Evolutionary conservation across 768 basidiomycete genomes (phyloP).

Genomic region (Boletales sp.): DNA sequence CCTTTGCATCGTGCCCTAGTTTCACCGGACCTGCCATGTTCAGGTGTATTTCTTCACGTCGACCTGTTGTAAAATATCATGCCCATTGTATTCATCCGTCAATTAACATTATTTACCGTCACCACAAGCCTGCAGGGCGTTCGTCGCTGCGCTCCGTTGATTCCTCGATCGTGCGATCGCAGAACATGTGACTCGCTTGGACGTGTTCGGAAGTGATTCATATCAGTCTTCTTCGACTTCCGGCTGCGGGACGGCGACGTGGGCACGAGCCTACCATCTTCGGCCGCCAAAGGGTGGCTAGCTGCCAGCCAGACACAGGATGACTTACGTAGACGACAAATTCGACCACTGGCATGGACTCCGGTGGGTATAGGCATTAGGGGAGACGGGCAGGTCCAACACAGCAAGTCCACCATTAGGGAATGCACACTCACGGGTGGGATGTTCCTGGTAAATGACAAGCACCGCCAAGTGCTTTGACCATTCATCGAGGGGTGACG

Average conservation of each 20-base stretch:
- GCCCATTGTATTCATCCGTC: slow-evolving; percentile 16
- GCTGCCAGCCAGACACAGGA: no score
- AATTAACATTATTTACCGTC: slow-evolving; percentile 22
- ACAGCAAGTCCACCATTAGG: no score
- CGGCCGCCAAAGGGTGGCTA: no score
- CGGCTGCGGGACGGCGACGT: slow-evolving; percentile 6
- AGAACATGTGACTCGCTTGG: neutral
- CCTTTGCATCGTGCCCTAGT: slow-evolving; percentile 3
- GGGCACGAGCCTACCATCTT: neutral
- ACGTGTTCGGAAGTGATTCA: slow-evolving; percentile 5
- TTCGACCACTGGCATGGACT: no score
- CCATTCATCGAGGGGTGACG: no score
- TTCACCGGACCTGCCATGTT: slow-evolving; percentile 10
- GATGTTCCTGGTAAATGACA: no score
- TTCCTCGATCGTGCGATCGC: neutral
- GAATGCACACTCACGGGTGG: no score
- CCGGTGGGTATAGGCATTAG: no score
- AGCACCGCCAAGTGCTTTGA: no score
- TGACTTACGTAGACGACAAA: no score
- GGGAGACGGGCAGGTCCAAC: no score
- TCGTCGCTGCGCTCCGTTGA: neutral
- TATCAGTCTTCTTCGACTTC: neutral
- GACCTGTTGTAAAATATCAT: slow-evolving; percentile 18
- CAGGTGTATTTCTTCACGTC: neutral
- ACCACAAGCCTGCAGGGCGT: slow-evolving; percentile 1